Evolutionary conservation across 1,139 yeast genomes (phyloP).

Genomic region (Yamadazyma dendronema): DNA sequence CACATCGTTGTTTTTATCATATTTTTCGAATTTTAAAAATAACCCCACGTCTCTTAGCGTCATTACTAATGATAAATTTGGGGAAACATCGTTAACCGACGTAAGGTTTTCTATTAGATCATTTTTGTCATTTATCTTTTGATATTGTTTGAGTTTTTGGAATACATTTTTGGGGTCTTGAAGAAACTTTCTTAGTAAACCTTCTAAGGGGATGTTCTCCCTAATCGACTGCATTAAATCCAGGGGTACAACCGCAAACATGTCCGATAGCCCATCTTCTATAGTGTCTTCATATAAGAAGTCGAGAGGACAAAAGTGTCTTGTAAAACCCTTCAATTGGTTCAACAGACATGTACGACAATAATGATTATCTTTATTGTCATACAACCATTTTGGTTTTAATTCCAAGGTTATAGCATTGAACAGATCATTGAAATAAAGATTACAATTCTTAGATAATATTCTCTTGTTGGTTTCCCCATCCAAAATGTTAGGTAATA

Average conservation of each 20-base stretch:
- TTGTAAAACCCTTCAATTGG: conserved; percentile 28
- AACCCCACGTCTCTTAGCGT: conserved; percentile 57
- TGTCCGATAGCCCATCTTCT: conserved; percentile 34
- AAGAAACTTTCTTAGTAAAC: conserved; percentile 28
- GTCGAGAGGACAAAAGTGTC: conserved; percentile 49
- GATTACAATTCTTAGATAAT: conserved; percentile 38
- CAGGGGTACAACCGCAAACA: conserved; percentile 29
- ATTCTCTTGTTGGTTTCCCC: conserved; percentile 28
- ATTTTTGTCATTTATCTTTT: conserved; percentile 32
- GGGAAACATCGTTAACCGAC: conserved; percentile 42
- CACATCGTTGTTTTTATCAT: conserved; percentile 25
- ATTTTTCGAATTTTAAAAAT: conserved; percentile 42
- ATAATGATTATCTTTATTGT: conserved; percentile 35
- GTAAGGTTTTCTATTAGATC: conserved; percentile 36
- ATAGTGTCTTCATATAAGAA: conserved; percentile 32
- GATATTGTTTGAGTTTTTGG: conserved; percentile 36
- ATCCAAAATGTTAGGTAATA: conserved; percentile 40
- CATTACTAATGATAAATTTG: conserved; percentile 47
- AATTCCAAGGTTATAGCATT: conserved; percentile 39
- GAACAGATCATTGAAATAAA: conserved; percentile 24
- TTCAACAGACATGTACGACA: conserved; percentile 47
- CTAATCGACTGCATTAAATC: conserved; percentile 20
- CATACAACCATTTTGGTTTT: conserved; percentile 51
- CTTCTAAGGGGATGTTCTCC: conserved; percentile 28
- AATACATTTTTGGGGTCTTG: conserved; percentile 35